Percentiles rank a stretch among this genome's conserved stretches.
Conservation (phyloP, 805 yeast genomes). For the Vanderwaltozyma verrucispora region DNA sequence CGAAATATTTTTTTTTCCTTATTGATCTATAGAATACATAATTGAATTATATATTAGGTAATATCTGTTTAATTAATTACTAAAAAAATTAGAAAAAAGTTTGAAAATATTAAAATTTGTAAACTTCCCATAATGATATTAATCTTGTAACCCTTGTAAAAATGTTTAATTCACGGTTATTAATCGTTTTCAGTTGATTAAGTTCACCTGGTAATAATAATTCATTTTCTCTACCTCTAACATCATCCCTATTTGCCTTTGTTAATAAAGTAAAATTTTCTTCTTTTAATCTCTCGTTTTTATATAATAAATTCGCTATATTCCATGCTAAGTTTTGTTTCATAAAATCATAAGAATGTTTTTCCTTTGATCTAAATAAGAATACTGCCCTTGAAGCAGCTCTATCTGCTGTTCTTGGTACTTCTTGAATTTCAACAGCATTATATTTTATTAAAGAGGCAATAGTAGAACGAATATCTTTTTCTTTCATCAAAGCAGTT, state of each 20-base stretch:
- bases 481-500: conserved; percentile 65
- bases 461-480: conserved; percentile 61
- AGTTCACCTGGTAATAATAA: conserved; percentile 66
- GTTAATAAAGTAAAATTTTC: conserved; percentile 59
- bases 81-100: neutral
- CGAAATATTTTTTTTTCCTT: neutral
- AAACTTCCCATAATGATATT: conserved; percentile 46
- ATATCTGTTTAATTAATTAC: neutral
- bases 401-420: conserved; percentile 84
- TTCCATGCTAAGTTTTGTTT: conserved; percentile 39
- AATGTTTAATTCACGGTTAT: conserved; percentile 44
- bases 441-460: conserved; percentile 58
- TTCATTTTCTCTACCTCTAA: conserved; percentile 69
- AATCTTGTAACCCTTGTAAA: conserved; percentile 47
- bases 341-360: conserved; percentile 38
- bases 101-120: conserved; percentile 26
- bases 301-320: conserved; percentile 37
- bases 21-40: neutral
- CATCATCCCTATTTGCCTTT: conserved; percentile 85
- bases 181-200: conserved; percentile 53
- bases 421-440: conserved; percentile 80
- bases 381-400: conserved; percentile 84
- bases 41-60: neutral
- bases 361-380: conserved; percentile 62
- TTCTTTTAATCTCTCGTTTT: conserved; percentile 44